phyloP scores from a whole-genome alignment of 2,329 filamentous ascomycete species.

The Neoscytalidium dimidiatum region DNA sequence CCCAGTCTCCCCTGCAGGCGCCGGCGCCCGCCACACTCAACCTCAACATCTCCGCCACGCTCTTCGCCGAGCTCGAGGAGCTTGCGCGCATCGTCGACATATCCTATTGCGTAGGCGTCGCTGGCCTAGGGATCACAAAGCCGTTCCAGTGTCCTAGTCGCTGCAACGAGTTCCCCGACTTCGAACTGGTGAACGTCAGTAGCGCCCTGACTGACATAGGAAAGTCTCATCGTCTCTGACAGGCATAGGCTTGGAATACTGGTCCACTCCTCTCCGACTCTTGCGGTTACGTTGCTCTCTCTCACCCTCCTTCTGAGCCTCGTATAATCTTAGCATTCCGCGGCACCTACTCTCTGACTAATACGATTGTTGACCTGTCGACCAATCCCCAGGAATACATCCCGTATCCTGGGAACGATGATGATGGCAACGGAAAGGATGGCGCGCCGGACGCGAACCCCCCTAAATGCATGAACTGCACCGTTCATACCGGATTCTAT shows the following conservation, averaged over 20 bases:
- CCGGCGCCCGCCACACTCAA: constrained; percentile 25
- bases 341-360: constrained; percentile 90
- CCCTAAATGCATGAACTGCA: constrained; percentile 77
- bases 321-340: constrained; percentile 86
- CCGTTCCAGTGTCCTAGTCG: constrained; percentile 86
- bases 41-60: constrained; percentile 55
- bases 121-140: constrained; percentile 77
- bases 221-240: constrained; percentile 19
- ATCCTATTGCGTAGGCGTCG: constrained; percentile 85
- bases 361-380: constrained; percentile 87
- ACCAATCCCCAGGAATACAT: constrained; percentile 88
- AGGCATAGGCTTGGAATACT: constrained; percentile 76
- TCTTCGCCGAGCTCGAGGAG: constrained; percentile 84
- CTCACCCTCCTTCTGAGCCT: constrained; percentile 61
- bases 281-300: constrained; percentile 91
- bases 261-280: constrained; percentile 84
- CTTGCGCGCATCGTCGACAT: constrained; percentile 91
- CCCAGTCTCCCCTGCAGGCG: constrained; percentile 25
- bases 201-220: constrained; percentile 2
- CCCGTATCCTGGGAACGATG: constrained; percentile 69
- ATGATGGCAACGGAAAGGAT: constrained; percentile 40
- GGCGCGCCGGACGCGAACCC: constrained; percentile 32
- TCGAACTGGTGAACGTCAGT: constrained; percentile 69
- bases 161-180: constrained; percentile 78
- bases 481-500: constrained; percentile 89